A percentile compares a stretch with the other conserved stretches of the same genome.
Conservation (phyloP, 2,329 filamentous ascomycete genomes). For the Exophiala calicioides region DNA sequence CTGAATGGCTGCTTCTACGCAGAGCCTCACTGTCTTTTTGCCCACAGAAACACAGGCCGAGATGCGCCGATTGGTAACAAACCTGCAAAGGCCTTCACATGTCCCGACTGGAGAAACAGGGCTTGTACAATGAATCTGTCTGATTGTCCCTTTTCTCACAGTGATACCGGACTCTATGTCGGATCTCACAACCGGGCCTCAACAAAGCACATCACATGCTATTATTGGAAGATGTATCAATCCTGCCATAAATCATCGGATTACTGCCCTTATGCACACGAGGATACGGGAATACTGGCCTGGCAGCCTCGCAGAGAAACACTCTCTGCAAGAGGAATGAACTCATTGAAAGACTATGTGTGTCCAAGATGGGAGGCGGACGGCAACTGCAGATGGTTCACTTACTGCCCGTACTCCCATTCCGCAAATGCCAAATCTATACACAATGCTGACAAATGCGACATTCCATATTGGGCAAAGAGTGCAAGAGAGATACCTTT, state of each 20-base stretch:
- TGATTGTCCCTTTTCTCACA: constrained; percentile 15
- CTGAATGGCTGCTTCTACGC: constrained; percentile 6
- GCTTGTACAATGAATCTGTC: constrained; percentile 3
- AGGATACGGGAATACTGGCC: constrained; percentile 18
- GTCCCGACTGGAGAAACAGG: constrained; percentile 8
- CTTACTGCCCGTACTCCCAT: constrained; percentile 15
- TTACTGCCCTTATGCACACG: constrained; percentile 21
- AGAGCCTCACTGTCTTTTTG: constrained; percentile 23
- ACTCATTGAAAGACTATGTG: constrained; percentile 13
- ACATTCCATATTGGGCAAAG: constrained; percentile 1
- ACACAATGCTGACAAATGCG: neutral
- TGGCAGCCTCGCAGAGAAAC: constrained; percentile 13
- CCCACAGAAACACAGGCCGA: constrained; percentile 21
- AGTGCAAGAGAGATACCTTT: constrained; percentile 1
- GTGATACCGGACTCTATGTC: constrained; percentile 23
- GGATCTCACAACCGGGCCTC: constrained; percentile 9
- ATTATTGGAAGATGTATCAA: constrained; percentile 15
- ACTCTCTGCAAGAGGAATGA: neutral
- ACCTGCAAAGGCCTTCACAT: constrained; percentile 23
- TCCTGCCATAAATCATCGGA: constrained; percentile 5
- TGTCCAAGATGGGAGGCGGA: constrained; percentile 17
- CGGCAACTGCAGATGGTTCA: constrained; percentile 1
- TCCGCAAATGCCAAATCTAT: neutral
- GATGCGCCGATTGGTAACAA: constrained; percentile 1
- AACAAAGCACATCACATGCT: constrained; percentile 25